phyloP scores from a whole-genome alignment of 2,329 filamentous ascomycete species.

The Metarhizium humberi region DNA sequence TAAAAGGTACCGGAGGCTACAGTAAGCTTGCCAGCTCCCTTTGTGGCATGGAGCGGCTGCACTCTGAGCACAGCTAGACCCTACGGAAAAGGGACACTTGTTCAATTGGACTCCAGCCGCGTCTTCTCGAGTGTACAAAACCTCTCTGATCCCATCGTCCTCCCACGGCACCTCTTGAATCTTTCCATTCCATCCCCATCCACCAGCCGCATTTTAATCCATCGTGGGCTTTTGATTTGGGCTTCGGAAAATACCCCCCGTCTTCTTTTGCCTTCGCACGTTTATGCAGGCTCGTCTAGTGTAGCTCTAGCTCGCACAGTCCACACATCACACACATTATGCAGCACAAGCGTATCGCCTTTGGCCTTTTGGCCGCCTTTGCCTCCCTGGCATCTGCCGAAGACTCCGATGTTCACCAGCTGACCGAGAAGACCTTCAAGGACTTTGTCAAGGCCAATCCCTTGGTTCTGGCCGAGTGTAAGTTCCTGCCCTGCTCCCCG shows the following conservation, averaged over 20 bases:
- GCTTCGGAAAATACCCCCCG: not conserved
- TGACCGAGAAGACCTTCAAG: conserved; percentile 81
- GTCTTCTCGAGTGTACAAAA: conserved; percentile 23
- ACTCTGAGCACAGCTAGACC: not conserved
- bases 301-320: not conserved
- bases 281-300: not conserved
- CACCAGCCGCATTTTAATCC: conserved; percentile 2
- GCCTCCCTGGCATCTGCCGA: conserved; percentile 50
- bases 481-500: conserved; percentile 27
- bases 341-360: conserved; percentile 41
- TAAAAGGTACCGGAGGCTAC: too few relatives aligned
- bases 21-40: too few relatives aligned
- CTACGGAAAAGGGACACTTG: conserved; percentile 31
- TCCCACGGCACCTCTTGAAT: conserved; percentile 7
- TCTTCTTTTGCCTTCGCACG: not conserved
- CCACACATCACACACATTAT: conserved; percentile 22
- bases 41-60: not conserved
- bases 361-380: conserved; percentile 44
- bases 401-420: conserved; percentile 68
- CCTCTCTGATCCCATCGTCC: conserved; percentile 17
- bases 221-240: conserved; percentile 3
- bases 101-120: conserved; percentile 28
- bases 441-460: conserved; percentile 78
- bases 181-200: conserved; percentile 10
- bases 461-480: conserved; percentile 90